Percentiles rank a stretch among this genome's conserved stretches.
These are phyloP conservation scores for Trifolium repens DNA, from an alignment of 306 rosid species.

Conservation along the genomic window DNA sequence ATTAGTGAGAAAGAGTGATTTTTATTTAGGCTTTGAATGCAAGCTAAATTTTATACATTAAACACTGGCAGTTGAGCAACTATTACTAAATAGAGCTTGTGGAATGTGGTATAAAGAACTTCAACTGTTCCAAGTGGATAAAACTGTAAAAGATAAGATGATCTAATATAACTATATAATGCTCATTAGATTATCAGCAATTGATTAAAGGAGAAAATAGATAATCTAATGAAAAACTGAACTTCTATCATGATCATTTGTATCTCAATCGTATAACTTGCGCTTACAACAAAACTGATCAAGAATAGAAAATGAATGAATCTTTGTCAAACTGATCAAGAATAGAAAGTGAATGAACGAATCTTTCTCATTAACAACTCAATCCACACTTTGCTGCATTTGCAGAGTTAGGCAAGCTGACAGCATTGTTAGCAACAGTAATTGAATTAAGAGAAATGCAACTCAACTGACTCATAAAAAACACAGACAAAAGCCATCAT, in stretches of 20 bases:
- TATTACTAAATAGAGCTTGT: conserved; percentile 5
- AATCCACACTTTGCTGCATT: neutral
- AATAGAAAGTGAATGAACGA: conserved; percentile 10
- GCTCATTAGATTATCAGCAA: neutral
- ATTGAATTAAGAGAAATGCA: neutral
- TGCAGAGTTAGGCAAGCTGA: neutral
- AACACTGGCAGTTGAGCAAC: neutral
- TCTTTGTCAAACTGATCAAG: neutral
- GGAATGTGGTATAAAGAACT: neutral
- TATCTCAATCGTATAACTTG: conserved; percentile 9
- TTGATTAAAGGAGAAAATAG: neutral
- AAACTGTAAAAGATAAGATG: neutral
- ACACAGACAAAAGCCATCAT: neutral
- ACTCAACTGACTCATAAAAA: neutral
- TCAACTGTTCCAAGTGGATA: neutral
- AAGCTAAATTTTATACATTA: neutral
- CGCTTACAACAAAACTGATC: neutral
- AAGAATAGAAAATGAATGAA: neutral
- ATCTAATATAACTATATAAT: neutral
- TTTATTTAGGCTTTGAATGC: conserved; percentile 17
- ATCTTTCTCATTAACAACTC: neutral
- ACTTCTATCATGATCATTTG: neutral
- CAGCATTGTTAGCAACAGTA: neutral
- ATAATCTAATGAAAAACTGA: conserved; percentile 5
- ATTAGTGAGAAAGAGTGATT: conserved; percentile 18